Base-by-base conservation (phyloP, 352 stramenopile genomes). In the Phytopythium boreale region DNA sequence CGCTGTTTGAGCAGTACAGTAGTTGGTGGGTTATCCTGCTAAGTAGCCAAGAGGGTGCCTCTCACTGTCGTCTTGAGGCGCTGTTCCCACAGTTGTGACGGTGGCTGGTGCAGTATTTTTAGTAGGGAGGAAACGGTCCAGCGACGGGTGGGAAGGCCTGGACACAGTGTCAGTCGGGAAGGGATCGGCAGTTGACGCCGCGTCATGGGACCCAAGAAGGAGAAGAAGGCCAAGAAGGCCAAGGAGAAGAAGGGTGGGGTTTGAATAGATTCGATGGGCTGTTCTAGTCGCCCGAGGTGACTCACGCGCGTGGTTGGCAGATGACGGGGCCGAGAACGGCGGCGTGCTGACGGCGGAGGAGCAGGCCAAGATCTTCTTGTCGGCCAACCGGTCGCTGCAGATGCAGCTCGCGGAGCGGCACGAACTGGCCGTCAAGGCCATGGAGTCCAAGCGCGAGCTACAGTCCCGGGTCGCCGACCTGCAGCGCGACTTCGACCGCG, bases 351-450 rank as follows among this genome's bases (percentile, higher is more conserved):
- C 82, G 34, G 70, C 89, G 12, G 88, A 93, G 58, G 86, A 96
- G 53, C 87, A 95, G 59, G 85, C 85, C 4, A 93, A 95, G 66
- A 71, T 97, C 29, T 92, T 95, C 57, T 71, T 89, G 39, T 93
- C 82, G 10, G 87, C 83, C 26, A 91, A 95, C 57, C 76, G 87
- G 52, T 96, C 89, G 26, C 74, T 96, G 53, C 87, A 97, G 74
- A 93, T 95, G 77, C 89, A 96, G 63, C 75, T 96, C 26, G 90
- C 92, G 15, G 90, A 97, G 62, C 75, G 88, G 5, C 87, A 95
- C 34, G 89, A 97, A 43, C 82, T 95, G 41, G 75, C 87, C 2
- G 78, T 90, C 11, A 93, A 93, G 52, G 92, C 92, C 3, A 77
- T 97, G 65, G 87, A 92, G 71, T 88, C 91, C n/a, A 96, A 96